Conservation (phyloP, 2,329 filamentous ascomycete species). For the Colletotrichum phormii region DNA sequence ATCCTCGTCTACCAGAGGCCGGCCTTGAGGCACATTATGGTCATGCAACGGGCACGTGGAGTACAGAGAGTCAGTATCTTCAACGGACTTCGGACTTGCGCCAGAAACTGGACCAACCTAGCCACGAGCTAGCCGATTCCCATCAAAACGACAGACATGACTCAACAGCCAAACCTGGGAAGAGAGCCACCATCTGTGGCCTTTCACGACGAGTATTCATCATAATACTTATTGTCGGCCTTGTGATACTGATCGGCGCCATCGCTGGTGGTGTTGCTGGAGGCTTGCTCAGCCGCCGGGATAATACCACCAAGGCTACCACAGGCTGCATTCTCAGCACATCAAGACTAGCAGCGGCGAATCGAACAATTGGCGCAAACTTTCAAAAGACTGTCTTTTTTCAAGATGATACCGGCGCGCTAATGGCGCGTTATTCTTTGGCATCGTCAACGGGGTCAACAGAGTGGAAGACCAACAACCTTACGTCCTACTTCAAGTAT, state of each 20-base stretch:
- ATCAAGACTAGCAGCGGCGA: background rate
- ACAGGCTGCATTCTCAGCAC: background rate
- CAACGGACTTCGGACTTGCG: background rate
- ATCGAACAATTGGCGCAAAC: background rate
- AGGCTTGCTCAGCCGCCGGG: background rate
- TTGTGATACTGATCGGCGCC: background rate
- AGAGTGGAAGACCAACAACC: background rate
- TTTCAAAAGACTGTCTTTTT: background rate
- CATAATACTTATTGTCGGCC: background rate
- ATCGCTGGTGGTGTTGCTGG: background rate
- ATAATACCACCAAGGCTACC: background rate
- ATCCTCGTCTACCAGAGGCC: background rate
- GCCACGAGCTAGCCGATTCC: background rate
- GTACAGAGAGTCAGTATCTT: background rate
- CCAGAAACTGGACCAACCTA: background rate
- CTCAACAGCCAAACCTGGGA: background rate
- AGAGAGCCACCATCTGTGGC: background rate
- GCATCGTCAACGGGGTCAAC: background rate
- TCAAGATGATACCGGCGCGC: background rate
- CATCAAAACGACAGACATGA: background rate
- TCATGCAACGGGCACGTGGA: background rate
- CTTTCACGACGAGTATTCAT: background rate
- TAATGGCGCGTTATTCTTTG: background rate
- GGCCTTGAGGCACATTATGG: background rate
- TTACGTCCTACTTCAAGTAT: background rate